Percentiles rank a stretch among this genome's conserved stretches.
phyloP scores from a whole-genome alignment of 2,329 filamentous ascomycete genomes.

The Penicillium sp. region DNA sequence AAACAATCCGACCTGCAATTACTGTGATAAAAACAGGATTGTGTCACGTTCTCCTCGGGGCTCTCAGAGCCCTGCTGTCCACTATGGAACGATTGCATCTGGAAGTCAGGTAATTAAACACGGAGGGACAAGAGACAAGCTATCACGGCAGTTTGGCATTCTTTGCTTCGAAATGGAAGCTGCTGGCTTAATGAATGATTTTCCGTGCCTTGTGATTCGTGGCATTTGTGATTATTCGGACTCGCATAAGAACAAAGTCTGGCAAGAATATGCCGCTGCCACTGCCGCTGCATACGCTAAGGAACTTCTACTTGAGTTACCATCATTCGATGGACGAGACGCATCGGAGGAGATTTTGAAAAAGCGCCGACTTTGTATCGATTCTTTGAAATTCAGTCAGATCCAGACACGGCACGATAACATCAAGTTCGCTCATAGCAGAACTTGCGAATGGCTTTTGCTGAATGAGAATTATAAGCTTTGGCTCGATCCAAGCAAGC shows the following conservation, averaged over 20 bases:
- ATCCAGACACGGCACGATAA: neutral
- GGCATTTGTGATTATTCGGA: neutral
- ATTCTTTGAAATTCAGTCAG: neutral
- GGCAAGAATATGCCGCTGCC: conserved; percentile 1
- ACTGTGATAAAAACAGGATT: too few relatives aligned
- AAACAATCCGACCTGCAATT: too few relatives aligned
- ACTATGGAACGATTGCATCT: too few relatives aligned
- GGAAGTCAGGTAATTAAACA: too few relatives aligned
- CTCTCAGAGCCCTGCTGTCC: too few relatives aligned
- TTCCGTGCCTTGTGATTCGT: neutral
- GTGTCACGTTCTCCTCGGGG: too few relatives aligned
- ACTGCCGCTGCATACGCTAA: neutral
- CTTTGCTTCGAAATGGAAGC: too few relatives aligned
- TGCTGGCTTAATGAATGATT: too few relatives aligned
- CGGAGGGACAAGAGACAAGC: too few relatives aligned
- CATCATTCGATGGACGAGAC: too few relatives aligned
- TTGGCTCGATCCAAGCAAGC: neutral
- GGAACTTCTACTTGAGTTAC: neutral
- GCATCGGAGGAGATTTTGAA: neutral
- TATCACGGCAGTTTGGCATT: too few relatives aligned
- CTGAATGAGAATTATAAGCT: neutral
- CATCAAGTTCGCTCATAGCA: neutral
- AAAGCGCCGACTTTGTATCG: neutral
- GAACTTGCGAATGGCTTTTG: neutral
- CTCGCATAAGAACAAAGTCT: neutral